These are phyloP conservation scores for Ceratobasidium sp. DNA, from an alignment of 1,284 basidiomycete species.

Conservation along the genomic window DNA sequence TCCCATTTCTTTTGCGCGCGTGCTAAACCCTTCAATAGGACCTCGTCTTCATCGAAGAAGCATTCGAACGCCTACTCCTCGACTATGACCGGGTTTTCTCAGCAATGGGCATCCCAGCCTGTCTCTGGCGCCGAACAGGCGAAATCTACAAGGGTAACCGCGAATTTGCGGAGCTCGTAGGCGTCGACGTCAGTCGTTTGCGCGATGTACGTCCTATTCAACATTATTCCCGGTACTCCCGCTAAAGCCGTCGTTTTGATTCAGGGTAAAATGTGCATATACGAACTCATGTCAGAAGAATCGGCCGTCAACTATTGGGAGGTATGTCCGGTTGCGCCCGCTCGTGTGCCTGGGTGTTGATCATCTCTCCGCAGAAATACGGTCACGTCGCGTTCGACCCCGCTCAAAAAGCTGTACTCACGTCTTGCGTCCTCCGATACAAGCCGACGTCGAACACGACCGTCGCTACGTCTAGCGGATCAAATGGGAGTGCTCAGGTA, in stretches of 20 bases:
- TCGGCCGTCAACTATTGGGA: slow-evolving; percentile 98
- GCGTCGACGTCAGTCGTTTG: slow-evolving; percentile 84
- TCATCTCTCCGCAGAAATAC: slow-evolving; percentile 74
- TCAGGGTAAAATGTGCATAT: slow-evolving; percentile 92
- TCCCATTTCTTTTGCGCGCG: slow-evolving; percentile 21
- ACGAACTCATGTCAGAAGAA: slow-evolving; percentile 97
- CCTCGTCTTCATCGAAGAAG: slow-evolving; percentile 97
- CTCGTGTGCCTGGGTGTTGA: slow-evolving; percentile 6
- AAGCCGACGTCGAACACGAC: slow-evolving; percentile 67
- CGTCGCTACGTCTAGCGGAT: slow-evolving; percentile 51
- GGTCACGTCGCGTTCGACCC: slow-evolving; percentile 93
- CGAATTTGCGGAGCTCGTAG: slow-evolving; percentile 91
- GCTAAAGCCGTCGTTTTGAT: slow-evolving; percentile 31
- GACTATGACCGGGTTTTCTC: slow-evolving; percentile 97
- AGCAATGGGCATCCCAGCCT: slow-evolving; percentile 96
- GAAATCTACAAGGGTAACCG: slow-evolving; percentile 99
- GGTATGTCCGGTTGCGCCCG: slow-evolving; percentile 63
- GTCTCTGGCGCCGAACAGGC: slow-evolving; percentile 95
- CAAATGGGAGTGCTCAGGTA: slow-evolving; percentile 42
- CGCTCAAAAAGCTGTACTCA: slow-evolving; percentile 90
- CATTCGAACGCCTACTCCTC: slow-evolving; percentile 93
- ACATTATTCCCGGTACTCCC: slow-evolving; percentile 46
- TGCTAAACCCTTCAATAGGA: slow-evolving; percentile 66
- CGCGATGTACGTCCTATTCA: slow-evolving; percentile 70
- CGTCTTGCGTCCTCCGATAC: slow-evolving; percentile 89